Base-by-base conservation (phyloP, 495 filamentous ascomycete species). In the Diplogelasinospora grovesii region DNA sequence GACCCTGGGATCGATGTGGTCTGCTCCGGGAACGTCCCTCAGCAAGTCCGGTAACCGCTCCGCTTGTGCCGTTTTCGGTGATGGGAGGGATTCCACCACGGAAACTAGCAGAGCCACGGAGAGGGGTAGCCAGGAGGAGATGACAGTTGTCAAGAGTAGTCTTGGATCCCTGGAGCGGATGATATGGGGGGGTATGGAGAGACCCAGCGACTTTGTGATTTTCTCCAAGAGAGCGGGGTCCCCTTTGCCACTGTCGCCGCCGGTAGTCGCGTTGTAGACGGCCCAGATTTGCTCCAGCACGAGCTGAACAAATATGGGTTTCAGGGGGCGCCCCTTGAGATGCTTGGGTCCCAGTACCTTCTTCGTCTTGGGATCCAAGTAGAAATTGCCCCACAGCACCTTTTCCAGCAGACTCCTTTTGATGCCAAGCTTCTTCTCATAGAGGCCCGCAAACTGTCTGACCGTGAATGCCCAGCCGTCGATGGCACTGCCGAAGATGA, bases 391-490 rank as follows among this genome's bases (percentile, higher is more conserved):
- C 92, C 92, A 99, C 8, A 99, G 73, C 2, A 96, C 88, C 57
- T 89, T 95, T 59, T 97, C 92, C 47, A 99, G 74, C 2, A 87
- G 61, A n/a, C 76, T 78, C 11, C 89, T 79, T 55, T 95, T 96
- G 53, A 97, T 90, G 1, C 92, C 90, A 4, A 99, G 77, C 52
- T 97, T 99, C 69, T 86, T 95, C 62, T 99, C 92, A 56, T 95
- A 97, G 30, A 97, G 68, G 3, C 75, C 77, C 6, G 92, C 92
- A 59, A 99, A 99, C 56, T 99, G 92, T 23, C 86, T 78, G 14
- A 95, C 76, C 0, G 92, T 99, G 49, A 97, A 99, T 2, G 92
- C 92, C 92, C 92, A 99, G 24, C 93, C 92, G 55, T 99, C 92
- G 35, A 95, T 82, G 20, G 92, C 92, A 54, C 89, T 95, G 67